phyloP scores from a whole-genome alignment of 2,329 filamentous ascomycete genomes.

The Colletotrichum spaethianum region DNA sequence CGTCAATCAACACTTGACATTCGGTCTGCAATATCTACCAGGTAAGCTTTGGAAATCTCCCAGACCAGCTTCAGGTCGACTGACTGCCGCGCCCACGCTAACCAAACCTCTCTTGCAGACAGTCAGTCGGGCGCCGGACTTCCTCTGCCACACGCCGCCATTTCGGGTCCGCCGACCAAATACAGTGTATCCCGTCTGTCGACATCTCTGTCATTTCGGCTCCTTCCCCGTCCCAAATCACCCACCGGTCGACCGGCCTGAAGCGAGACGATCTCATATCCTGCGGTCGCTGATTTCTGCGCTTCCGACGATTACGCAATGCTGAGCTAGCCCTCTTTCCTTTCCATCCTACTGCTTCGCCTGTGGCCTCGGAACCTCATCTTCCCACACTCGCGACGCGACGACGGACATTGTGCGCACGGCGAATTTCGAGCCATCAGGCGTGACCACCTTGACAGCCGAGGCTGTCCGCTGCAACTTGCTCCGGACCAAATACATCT shows the following conservation, averaged over 20 bases:
- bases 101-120: not conserved
- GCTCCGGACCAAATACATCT: not conserved
- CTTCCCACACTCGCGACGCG: conserved; percentile 23
- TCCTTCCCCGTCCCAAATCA: conserved; percentile 26
- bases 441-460: not conserved
- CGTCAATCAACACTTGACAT: not conserved
- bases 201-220: conserved; percentile 25
- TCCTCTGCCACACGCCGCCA: not conserved
- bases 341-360: conserved; percentile 21
- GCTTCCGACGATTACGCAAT: conserved; percentile 30
- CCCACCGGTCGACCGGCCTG: conserved; percentile 16
- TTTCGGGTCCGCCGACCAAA: not conserved
- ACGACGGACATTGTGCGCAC: conserved; percentile 7
- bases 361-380: conserved; percentile 16
- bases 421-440: not conserved
- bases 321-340: conserved; percentile 24
- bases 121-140: conserved; percentile 2
- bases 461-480: not conserved
- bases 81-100: not conserved
- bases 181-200: conserved; percentile 4
- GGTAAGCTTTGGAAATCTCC: conserved; percentile 1
- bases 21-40: not conserved
- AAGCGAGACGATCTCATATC: conserved; percentile 17
- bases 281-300: not conserved
- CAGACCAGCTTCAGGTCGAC: not conserved